A percentile compares a stretch with the other conserved stretches of the same genome.
Conservation (phyloP, 2,329 filamentous ascomycete genomes). For the Claviceps lovelessii region DNA sequence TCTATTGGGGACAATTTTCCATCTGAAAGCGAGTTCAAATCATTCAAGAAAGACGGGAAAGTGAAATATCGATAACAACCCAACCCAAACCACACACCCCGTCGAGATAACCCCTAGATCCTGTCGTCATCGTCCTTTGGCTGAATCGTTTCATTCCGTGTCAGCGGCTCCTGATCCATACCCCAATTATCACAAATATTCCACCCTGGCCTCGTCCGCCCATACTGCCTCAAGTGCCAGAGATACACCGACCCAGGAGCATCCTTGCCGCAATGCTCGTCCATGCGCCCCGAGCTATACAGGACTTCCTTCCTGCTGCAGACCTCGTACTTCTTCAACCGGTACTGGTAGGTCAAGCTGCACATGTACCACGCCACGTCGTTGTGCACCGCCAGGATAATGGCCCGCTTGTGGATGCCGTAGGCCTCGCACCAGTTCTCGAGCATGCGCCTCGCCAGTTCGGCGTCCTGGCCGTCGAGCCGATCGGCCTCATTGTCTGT, state of each 20-base stretch:
- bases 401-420: background rate
- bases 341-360: background rate
- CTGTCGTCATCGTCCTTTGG: background rate
- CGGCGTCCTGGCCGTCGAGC: background rate
- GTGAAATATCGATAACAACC: no score
- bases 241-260: background rate
- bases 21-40: no score
- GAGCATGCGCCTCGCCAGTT: slow-evolving; percentile 2
- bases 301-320: background rate
- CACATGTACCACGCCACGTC: slow-evolving; percentile 4
- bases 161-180: background rate
- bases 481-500: no score
- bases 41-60: no score
- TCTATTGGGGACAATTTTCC: no score
- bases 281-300: background rate
- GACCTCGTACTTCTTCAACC: background rate
- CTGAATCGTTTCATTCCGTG: background rate
- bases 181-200: background rate
- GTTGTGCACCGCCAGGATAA: slow-evolving; percentile 2
- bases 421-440: slow-evolving; percentile 5
- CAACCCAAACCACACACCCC: no score
- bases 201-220: background rate
- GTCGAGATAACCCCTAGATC: background rate
- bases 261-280: background rate
- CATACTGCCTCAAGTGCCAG: background rate